These are phyloP conservation scores for Trichothecium sympodiale DNA, from an alignment of 2,329 filamentous ascomycete genomes.

Conservation along the genomic window DNA sequence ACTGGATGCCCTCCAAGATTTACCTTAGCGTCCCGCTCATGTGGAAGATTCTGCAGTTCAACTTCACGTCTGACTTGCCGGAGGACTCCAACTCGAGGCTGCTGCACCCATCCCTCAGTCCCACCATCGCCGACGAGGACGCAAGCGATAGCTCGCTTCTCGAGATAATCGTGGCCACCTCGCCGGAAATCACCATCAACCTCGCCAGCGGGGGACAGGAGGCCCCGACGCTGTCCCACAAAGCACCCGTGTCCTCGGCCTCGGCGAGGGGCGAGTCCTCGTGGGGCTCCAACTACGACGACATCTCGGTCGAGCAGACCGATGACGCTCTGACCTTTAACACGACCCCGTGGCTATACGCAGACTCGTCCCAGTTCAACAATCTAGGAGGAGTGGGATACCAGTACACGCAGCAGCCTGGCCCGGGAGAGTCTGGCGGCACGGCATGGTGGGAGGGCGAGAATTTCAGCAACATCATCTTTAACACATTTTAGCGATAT, in stretches of 20 bases:
- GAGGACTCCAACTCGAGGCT: constrained; percentile 25
- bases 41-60: constrained; percentile 41
- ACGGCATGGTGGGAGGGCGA: constrained; percentile 29
- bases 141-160: constrained; percentile 25
- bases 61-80: constrained; percentile 24
- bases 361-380: constrained; percentile 26
- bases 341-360: constrained; percentile 31
- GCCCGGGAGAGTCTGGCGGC: constrained; percentile 6
- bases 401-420: constrained; percentile 14
- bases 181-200: constrained; percentile 38
- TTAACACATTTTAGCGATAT: constrained; percentile 21
- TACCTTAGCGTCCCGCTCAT: constrained; percentile 40
- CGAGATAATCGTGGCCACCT: constrained; percentile 39
- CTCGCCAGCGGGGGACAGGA: constrained; percentile 39
- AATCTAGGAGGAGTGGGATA: constrained; percentile 24
- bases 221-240: constrained; percentile 29
- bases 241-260: constrained; percentile 12
- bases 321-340: constrained; percentile 25
- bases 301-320: constrained; percentile 18
- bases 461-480: constrained; percentile 25
- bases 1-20: constrained; percentile 41
- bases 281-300: constrained; percentile 11
- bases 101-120: constrained; percentile 29
- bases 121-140: constrained; percentile 17
- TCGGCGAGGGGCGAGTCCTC: constrained; percentile 7